phyloP scores from a whole-genome alignment of 371 early-diverging fungal genomes.

The Apophysomyces variabilis region DNA sequence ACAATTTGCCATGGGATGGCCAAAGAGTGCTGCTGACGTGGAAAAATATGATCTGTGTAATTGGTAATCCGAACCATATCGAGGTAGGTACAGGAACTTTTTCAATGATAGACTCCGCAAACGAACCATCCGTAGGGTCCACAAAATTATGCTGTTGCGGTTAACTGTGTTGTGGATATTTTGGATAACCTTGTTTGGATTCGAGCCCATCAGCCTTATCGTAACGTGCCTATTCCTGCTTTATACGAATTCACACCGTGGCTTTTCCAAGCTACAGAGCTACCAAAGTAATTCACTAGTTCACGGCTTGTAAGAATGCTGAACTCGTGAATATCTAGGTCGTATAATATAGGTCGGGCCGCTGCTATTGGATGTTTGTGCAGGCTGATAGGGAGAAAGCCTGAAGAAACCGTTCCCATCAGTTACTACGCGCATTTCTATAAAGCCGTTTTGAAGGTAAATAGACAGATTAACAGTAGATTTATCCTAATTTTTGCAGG shows the following conservation, averaged over 20 bases:
- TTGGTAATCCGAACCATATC: conserved; percentile 73
- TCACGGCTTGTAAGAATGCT: neutral
- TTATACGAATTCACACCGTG: conserved; percentile 70
- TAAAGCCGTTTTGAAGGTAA: conserved; percentile 61
- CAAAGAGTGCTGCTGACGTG: conserved; percentile 53
- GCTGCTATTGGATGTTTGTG: conserved; percentile 73
- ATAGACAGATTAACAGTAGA: neutral
- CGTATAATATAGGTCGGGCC: conserved; percentile 60
- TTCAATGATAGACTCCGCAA: neutral
- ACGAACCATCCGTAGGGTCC: conserved; percentile 42
- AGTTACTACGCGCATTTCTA: conserved; percentile 73
- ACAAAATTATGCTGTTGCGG: conserved; percentile 70
- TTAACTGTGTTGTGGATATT: conserved; percentile 69
- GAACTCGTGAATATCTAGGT: conserved; percentile 28
- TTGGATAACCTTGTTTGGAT: conserved; percentile 68
- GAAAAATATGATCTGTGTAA: conserved; percentile 73
- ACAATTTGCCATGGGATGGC: conserved; percentile 42
- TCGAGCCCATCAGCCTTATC: conserved; percentile 63
- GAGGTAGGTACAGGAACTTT: conserved; percentile 26
- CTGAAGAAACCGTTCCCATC: conserved; percentile 63
- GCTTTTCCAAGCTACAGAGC: conserved; percentile 69
- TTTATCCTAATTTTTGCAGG: conserved; percentile 34
- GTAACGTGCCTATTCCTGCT: conserved; percentile 56
- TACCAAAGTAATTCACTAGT: conserved; percentile 47
- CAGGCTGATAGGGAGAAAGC: conserved; percentile 72